Evolutionary conservation across 2,329 filamentous ascomycete species (phyloP), one percentile per base, ranked within the genome.

Genomic region (Neonectria ditissima): DNA sequence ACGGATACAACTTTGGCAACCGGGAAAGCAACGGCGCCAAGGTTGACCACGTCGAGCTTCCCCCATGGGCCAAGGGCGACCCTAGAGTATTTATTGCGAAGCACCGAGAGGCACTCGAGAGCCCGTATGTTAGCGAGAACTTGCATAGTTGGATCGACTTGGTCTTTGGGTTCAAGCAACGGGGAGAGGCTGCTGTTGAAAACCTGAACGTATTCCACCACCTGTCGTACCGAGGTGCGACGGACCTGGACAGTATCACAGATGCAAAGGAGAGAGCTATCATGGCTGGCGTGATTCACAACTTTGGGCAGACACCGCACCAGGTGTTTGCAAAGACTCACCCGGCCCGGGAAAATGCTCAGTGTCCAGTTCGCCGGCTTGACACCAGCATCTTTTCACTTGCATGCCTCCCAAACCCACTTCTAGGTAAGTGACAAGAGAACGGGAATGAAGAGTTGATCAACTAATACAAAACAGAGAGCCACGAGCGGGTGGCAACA

Each of bases 121-220:
- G 94, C 68, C 92, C 94, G 0, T 92, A 97, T 70, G 95, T 99
- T 37, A 97, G 92, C 74, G 89, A 92, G 75, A 90, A 96, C 69
- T 81, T 99, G 16, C 94, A 98, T 74, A 87, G 92, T 68, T 99
- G 96, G 96, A 97, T 99, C 62, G 96, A 99, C 75, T 84, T 99
- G 4, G 87, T 99, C 5, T 99, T 99, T 77, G 96, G 96, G 0
- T 92, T 86, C 78, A 97, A 98, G 79, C 97, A 99, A 78, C 90
- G 92, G 55, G 96, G 96, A 34, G 95, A 98, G 60, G 92, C 94
- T 3, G 96, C 96, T 0, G 84, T 97, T 1, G 95, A 98, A 68
- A 92, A 91, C 20, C 88, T 95, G 43, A 99, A 99, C 73, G 94
- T 99, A 22, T 99, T 97, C 80, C 95, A 98, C 69, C 93, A 97